Conservation (phyloP, 805 yeast genomes). For the Maudiozyma saulgeensis region DNA sequence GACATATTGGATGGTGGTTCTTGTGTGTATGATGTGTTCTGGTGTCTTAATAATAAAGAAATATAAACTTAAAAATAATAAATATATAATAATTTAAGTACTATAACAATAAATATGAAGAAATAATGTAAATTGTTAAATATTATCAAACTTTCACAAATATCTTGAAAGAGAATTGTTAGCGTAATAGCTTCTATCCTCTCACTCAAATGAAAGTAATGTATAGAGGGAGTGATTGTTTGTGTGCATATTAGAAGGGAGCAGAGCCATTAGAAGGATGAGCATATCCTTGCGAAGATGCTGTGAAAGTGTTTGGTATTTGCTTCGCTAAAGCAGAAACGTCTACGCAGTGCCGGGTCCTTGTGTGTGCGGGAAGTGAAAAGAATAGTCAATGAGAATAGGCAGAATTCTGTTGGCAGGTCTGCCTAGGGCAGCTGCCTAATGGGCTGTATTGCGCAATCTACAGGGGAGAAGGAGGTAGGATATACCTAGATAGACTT, state of each 20-base stretch:
- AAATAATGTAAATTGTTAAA: not conserved
- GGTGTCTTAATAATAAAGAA: not conserved
- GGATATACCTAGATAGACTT: not conserved
- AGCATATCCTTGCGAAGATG: too few species aligned
- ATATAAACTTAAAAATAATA: not conserved
- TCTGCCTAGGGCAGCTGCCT: not conserved
- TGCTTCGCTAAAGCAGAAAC: too few species aligned
- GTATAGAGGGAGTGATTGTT: too few species aligned
- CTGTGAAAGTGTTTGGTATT: too few species aligned
- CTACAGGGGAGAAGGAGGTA: not conserved
- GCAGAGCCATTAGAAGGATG: too few species aligned
- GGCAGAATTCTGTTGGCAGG: not conserved
- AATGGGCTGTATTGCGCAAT: too few species aligned
- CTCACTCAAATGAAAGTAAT: too few species aligned
- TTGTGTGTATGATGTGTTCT: slow-evolving; percentile 6
- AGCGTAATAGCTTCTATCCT: too few species aligned
- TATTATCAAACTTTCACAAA: not conserved
- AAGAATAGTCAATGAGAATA: not conserved
- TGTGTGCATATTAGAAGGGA: too few species aligned
- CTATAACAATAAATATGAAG: not conserved
- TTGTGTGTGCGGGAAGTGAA: too few species aligned
- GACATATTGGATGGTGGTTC: slow-evolving; percentile 47
- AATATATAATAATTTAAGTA: not conserved
- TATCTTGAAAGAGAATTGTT: too few species aligned
- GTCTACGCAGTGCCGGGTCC: too few species aligned